These are phyloP conservation scores for Lanmaoa pseudosensibilis DNA, from an alignment of 768 basidiomycete species.

Conservation along the genomic window DNA sequence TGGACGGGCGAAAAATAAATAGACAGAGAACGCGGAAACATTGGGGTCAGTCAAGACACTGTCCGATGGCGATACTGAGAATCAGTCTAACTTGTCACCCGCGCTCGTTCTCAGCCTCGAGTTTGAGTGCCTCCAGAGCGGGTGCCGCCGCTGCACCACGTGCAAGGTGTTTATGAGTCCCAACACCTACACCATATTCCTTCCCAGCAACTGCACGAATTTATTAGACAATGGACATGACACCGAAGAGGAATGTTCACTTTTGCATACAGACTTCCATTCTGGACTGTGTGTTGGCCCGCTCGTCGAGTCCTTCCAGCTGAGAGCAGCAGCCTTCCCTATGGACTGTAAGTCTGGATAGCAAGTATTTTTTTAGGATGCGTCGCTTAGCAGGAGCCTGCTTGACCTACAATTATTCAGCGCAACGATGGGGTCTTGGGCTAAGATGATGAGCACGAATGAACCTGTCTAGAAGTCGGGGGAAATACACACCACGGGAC, in stretches of 20 bases:
- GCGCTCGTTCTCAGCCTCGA: slow-evolving; percentile 19
- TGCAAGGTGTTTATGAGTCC: slow-evolving; percentile 50
- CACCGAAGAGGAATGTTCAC: slow-evolving; percentile 35
- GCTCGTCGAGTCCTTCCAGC: slow-evolving; percentile 50
- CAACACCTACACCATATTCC: slow-evolving; percentile 49
- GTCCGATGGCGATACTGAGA: neutral
- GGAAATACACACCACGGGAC: slow-evolving; percentile 18
- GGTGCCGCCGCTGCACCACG: slow-evolving; percentile 40
- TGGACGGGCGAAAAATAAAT: slow-evolving; percentile 7
- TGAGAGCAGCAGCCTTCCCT: slow-evolving; percentile 43
- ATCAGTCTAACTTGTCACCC: slow-evolving; percentile 10
- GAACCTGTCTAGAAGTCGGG: neutral
- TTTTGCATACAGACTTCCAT: slow-evolving; percentile 64
- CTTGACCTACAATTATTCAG: slow-evolving; percentile 44
- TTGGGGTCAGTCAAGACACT: neutral
- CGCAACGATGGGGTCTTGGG: slow-evolving; percentile 31
- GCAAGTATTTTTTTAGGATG: neutral
- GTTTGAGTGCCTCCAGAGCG: slow-evolving; percentile 39
- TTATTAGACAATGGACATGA: slow-evolving; percentile 13
- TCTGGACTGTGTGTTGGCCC: slow-evolving; percentile 46
- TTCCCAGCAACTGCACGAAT: slow-evolving; percentile 48
- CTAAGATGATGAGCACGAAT: slow-evolving; percentile 19
- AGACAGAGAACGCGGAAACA: neutral
- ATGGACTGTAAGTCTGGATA: slow-evolving; percentile 54
- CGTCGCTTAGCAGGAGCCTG: neutral